Evolutionary conservation across 495 filamentous ascomycete species (phyloP).

Genomic region (Xylaria palmicola): DNA sequence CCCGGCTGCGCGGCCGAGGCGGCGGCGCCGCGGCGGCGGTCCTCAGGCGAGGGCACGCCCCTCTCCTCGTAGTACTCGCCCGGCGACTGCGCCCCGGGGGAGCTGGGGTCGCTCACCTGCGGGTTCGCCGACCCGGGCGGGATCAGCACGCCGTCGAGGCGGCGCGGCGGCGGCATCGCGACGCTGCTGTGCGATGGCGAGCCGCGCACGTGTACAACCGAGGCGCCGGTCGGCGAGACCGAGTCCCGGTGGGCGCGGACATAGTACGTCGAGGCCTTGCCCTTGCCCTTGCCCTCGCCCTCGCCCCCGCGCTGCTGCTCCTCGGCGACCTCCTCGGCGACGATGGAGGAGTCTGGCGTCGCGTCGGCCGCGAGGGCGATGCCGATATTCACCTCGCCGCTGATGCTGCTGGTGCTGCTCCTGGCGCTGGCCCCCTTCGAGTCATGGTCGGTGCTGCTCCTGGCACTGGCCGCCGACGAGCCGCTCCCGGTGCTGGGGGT

Average conservation of each 20-base stretch:
- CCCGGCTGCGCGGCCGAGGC: too few species aligned
- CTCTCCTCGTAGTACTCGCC: conserved; percentile 8
- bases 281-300: background rate
- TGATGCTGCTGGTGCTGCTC: too few species aligned
- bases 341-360: background rate
- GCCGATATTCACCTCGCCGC: too few species aligned
- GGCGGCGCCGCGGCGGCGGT: too few species aligned
- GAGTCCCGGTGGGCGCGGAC: background rate
- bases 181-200: conserved; percentile 1
- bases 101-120: too few species aligned
- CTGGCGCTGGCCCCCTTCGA: too few species aligned
- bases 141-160: conserved; percentile 4
- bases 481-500: too few species aligned
- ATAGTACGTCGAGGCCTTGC: background rate
- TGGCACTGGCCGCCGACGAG: too few species aligned
- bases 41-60: conserved; percentile 2
- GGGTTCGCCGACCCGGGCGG: background rate
- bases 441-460: too few species aligned
- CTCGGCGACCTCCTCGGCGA: too few species aligned
- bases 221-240: conserved; percentile 9
- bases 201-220: background rate
- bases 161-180: conserved; percentile 4
- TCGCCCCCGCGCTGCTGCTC: too few species aligned
- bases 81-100: background rate
- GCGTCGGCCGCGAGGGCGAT: background rate